Evolutionary conservation across 805 yeast species (phyloP), one percentile per base, ranked within the genome.

Genomic region (Saccharomycopsis fermentans): DNA sequence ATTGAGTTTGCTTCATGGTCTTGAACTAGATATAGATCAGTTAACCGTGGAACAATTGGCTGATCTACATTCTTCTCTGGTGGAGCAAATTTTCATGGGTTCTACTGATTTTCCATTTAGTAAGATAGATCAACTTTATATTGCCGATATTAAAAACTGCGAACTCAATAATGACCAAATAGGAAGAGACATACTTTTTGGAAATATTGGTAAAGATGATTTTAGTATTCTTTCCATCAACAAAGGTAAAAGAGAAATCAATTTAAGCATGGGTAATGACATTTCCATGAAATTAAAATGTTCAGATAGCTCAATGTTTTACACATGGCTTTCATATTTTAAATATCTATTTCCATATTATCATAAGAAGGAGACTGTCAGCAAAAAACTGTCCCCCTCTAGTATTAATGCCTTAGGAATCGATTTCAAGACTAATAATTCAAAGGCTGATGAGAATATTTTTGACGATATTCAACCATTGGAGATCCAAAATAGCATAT

Each of bases 321-420:
- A 59, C 21, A 39, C 29, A 17, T 62, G 64, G 64, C 39, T 56
- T 14, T 59, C 62, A 6, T 56, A 54, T 39, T 55, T 59, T 17
- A 57, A 57, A 16, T 35, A 37, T 16, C 55, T 62, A 43, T 62
- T 59, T 47, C 55, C 54, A 16, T 58, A 21, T 79, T 95, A 51
- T 86, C 76, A 64, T 79, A 87, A 0, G 92, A 82, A 62, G 88
- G 76, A 64, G 79, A 87, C 0, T 94, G 82, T 62, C 87, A 86
- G 62, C 82, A 73, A 27, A 90, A 81, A 77, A 88, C 90, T 3
- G 96, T 19, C 50, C 4, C 24, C 52, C 2, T 51, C 47, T n/a
- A 47, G 36, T 21, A 34, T n/a, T 3, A 32, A 37, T 29, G 63
- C 61, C 8, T 55, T 60, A 26, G 63, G 63, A 19, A 58, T 60